A percentile compares a stretch with the other conserved stretches of the same genome.
Conservation (phyloP, 2,329 filamentous ascomycete species). For the Aspergillus sp. region DNA sequence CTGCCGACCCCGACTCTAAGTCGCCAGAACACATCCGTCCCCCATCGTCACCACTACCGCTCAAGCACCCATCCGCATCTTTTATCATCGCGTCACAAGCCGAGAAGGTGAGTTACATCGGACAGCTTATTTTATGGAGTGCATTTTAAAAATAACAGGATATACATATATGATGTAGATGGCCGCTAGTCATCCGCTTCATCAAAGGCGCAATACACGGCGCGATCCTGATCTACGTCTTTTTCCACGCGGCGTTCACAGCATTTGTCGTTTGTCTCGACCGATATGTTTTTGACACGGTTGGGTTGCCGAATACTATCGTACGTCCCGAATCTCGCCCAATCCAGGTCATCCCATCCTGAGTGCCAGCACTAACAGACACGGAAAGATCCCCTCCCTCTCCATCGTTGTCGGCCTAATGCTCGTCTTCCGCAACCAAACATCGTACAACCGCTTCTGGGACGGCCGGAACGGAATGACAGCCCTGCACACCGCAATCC, state of each 20-base stretch:
- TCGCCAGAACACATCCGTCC: conserved; percentile 29
- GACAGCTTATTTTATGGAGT: background rate
- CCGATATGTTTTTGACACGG: conserved; percentile 48
- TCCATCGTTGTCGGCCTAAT: conserved; percentile 67
- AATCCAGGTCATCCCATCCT: background rate
- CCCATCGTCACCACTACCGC: conserved; percentile 20
- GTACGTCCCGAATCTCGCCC: conserved; percentile 34
- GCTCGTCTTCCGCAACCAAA: conserved; percentile 67
- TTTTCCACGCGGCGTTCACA: conserved; percentile 59
- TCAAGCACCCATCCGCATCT: conserved; percentile 32
- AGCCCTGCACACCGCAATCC: conserved; percentile 57
- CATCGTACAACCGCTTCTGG: conserved; percentile 66
- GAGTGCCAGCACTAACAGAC: too few species aligned
- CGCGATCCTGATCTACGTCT: conserved; percentile 57
- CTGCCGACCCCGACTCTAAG: conserved; percentile 31
- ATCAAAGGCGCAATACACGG: conserved; percentile 64
- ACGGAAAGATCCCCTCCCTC: conserved; percentile 55
- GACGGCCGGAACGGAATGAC: conserved; percentile 58
- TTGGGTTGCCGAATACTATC: conserved; percentile 59
- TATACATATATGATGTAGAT: conserved; percentile 37
- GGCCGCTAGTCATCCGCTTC: conserved; percentile 64
- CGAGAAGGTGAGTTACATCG: conserved; percentile 24
- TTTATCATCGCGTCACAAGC: conserved; percentile 32
- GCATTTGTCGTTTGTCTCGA: conserved; percentile 60
- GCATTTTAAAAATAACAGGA: background rate